phyloP scores from a whole-genome alignment of 2,329 filamentous ascomycete species.

The Nothopassalora personata region DNA sequence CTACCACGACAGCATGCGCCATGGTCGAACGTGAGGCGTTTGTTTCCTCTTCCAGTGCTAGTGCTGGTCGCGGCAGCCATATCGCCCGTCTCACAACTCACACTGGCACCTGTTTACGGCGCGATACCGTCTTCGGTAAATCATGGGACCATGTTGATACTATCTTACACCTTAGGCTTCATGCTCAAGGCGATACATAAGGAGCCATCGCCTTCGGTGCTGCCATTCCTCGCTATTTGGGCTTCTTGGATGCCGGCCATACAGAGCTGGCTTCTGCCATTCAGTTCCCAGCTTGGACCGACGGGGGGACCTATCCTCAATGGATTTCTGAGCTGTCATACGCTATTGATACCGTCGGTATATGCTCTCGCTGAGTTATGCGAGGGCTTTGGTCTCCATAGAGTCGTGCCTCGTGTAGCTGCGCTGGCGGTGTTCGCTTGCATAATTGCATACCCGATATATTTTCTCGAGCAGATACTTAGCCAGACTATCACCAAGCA shows the following conservation, averaged over 20 bases:
- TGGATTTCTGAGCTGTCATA: slow-evolving; percentile 65
- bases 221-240: slow-evolving; percentile 48
- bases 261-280: slow-evolving; percentile 65
- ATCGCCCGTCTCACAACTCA: slow-evolving; percentile 67
- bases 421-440: not conserved
- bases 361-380: slow-evolving; percentile 30
- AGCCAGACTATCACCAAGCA: not conserved
- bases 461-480: not conserved
- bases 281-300: slow-evolving; percentile 62
- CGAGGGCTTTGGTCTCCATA: not conserved
- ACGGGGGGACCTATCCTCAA: slow-evolving; percentile 69
- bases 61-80: slow-evolving; percentile 53
- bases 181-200: not conserved
- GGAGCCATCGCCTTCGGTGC: not conserved
- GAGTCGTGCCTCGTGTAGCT: not conserved
- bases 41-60: not conserved
- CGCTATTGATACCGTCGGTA: slow-evolving; percentile 38
- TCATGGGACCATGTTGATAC: slow-evolving; percentile 61
- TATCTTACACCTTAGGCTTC: slow-evolving; percentile 42
- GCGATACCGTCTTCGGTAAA: slow-evolving; percentile 69
- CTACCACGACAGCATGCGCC: not conserved
- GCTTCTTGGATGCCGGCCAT: slow-evolving; percentile 69
- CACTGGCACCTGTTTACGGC: slow-evolving; percentile 82
- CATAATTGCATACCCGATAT: not conserved
- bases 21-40: not conserved